Evolutionary conservation across 495 filamentous ascomycete species (phyloP), one percentile per base, ranked within the genome.

Genomic region (Neurospora sp.): DNA sequence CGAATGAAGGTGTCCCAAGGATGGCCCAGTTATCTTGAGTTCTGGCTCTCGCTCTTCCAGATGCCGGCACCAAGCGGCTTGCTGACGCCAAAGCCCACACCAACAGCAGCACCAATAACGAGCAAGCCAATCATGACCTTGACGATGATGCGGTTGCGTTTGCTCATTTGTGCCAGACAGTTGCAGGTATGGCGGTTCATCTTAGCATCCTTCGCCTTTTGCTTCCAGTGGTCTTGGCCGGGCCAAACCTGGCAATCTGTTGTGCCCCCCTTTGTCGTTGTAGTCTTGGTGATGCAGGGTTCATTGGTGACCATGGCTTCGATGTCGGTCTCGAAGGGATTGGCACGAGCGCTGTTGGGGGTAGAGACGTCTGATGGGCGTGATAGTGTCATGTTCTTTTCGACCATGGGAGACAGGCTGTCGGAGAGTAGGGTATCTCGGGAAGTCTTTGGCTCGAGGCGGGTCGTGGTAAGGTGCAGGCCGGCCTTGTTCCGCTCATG

Each of bases 191-290:
- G 78, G 8, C 82, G 79, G 70, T 79, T 84, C 75, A 81, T 81
- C 79, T 83, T 83, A 71, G 84, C 83, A 8, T 80, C 83, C 73
- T 81, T 80, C 59, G 84, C 83, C 79, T 86, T 85, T 53, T 79
- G 78, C 70, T 78, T 78, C 85, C 85, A 86, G 76, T 86, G 83
- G 16, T 82, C 83, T 65, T 85, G 82, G n/a, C 83, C 82, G 39
- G 85, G 85, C 85, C 85, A 86, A n/a, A 83, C 81, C 5, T 79
- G 79, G 75, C 82, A 84, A 53, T 86, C 83, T 42, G 76, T 77
- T 40, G 76, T 77, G 45, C 75, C 80, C 7, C 77, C 77, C 68
- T 72, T 79, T 37, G 78, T 77, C 4, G 78, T 74, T 18, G 78
- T 79, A 6, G 82, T 78, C 39, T 79, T 81, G 38, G 80, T 77